Percentiles rank a stretch among this genome's conserved stretches.
phyloP scores from a whole-genome alignment of 768 basidiomycete species.

The Phlebiopsis gigantea region DNA sequence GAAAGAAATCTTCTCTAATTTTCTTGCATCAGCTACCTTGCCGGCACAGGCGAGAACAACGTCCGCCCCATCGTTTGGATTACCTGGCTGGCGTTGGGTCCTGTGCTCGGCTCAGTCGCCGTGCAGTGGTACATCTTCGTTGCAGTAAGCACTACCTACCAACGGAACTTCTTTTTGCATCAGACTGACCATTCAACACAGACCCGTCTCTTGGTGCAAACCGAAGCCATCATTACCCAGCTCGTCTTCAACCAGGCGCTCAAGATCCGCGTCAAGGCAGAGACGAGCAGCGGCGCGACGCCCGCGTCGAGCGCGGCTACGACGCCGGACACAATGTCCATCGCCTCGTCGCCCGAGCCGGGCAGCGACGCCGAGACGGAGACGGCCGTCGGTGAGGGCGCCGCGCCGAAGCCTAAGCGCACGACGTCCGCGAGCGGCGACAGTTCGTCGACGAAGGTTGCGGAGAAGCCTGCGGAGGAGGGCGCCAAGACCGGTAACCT shows the following conservation, averaged over 20 bases:
- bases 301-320: conserved; percentile 17
- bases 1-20: too few species aligned
- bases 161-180: neutral
- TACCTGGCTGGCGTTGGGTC: conserved; percentile 28
- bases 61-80: conserved; percentile 50
- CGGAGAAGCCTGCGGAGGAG: conserved; percentile 5
- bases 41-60: conserved; percentile 29
- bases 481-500: conserved; percentile 37
- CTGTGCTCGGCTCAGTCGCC: conserved; percentile 29
- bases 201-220: conserved; percentile 13
- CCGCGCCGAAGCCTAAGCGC: conserved; percentile 15
- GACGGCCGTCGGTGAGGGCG: conserved; percentile 14
- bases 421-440: conserved; percentile 5
- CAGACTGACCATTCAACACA: conserved; percentile 1
- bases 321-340: conserved; percentile 23
- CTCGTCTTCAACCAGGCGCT: conserved; percentile 54
- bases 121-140: conserved; percentile 39
- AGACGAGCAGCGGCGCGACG: neutral
- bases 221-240: conserved; percentile 40
- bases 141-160: conserved; percentile 15
- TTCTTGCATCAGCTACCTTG: conserved; percentile 26
- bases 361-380: conserved; percentile 11
- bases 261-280: conserved; percentile 45
- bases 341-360: conserved; percentile 1
- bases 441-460: conserved; percentile 1